These are phyloP conservation scores for Apiosordaria backusii DNA, from an alignment of 495 filamentous ascomycete species.

Conservation along the genomic window DNA sequence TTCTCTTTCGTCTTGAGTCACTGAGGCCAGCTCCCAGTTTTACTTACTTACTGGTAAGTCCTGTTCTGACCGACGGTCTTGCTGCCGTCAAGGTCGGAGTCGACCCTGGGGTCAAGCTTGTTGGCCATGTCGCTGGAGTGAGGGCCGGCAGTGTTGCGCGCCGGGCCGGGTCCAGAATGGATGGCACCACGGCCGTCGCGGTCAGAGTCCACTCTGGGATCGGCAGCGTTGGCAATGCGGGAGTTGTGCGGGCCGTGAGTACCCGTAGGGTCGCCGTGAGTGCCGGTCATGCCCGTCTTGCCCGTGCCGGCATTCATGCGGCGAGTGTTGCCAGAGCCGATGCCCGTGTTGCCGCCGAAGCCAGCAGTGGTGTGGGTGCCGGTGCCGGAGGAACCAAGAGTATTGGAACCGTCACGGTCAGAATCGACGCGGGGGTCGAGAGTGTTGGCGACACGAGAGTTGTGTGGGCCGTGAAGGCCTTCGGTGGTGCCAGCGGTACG, in stretches of 20 bases:
- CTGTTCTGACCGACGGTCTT: constrained; percentile 44
- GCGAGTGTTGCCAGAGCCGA: constrained; percentile 11
- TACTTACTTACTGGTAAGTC: constrained; percentile 49
- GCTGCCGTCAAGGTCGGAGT: constrained; percentile 25
- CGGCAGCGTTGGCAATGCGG: constrained; percentile 52
- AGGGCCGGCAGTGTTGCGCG: constrained; percentile 18
- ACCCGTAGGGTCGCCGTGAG: constrained; percentile 25
- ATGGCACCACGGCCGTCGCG: constrained; percentile 34
- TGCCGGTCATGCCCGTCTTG: constrained; percentile 30
- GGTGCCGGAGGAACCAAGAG: constrained; percentile 13
- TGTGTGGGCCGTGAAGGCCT: constrained; percentile 16
- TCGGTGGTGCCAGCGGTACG: constrained; percentile 18
- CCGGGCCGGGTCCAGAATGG: constrained; percentile 18
- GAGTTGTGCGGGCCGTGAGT: constrained; percentile 48
- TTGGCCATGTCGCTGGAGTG: constrained; percentile 12
- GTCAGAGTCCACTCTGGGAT: constrained; percentile 50
- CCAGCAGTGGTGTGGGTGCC: constrained; percentile 19
- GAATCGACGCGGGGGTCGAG: constrained; percentile 19
- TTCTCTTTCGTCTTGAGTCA: not conserved
- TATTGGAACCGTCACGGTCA: constrained; percentile 16
- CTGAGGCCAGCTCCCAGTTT: constrained; percentile 8
- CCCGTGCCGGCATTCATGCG: constrained; percentile 29
- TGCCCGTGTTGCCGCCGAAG: constrained; percentile 23
- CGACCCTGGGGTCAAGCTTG: constrained; percentile 22
- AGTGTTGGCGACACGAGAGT: constrained; percentile 22